phyloP scores from a whole-genome alignment of 2,329 filamentous ascomycete species.

The Diaporthe destruens region DNA sequence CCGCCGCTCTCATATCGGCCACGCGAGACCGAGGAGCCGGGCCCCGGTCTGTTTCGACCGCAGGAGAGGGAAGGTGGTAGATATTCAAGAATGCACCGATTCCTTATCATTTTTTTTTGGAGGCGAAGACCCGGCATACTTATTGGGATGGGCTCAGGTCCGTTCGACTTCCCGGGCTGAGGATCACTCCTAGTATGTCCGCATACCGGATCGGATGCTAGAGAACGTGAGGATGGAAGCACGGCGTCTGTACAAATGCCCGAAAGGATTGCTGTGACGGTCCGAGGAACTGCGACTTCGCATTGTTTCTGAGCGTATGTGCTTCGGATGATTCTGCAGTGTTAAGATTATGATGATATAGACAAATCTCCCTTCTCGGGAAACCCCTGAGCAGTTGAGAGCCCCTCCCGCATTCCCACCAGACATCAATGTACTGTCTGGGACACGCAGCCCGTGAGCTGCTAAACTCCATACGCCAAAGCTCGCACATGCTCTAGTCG shows the following conservation, averaged over 20 bases:
- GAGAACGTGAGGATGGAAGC: neutral
- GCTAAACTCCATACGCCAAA: slow-evolving; percentile 37
- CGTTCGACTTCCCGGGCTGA: neutral
- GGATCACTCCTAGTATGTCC: neutral
- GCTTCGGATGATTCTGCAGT: slow-evolving; percentile 8
- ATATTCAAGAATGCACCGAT: neutral
- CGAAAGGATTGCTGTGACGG: neutral
- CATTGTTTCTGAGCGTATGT: slow-evolving; percentile 16
- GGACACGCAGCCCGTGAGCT: slow-evolving; percentile 8
- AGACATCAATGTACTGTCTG: neutral
- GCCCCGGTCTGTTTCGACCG: neutral
- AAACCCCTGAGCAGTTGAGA: slow-evolving; percentile 13
- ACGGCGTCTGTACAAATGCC: neutral
- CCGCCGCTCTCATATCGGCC: too few relatives aligned
- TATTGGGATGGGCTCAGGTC: neutral
- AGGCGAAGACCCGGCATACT: neutral
- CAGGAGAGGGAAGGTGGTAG: neutral
- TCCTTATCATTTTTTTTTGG: too few relatives aligned
- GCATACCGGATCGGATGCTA: slow-evolving; percentile 5
- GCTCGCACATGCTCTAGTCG: slow-evolving; percentile 32
- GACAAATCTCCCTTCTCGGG: slow-evolving; percentile 39
- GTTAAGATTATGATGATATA: slow-evolving; percentile 38
- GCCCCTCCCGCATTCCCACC: neutral
- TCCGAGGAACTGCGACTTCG: neutral
- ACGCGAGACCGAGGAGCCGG: neutral